Evolutionary conservation across 129 eudicot genomes (phyloP), one percentile per base, ranked within the genome.

Genomic region (Tanacetum coccineum): DNA sequence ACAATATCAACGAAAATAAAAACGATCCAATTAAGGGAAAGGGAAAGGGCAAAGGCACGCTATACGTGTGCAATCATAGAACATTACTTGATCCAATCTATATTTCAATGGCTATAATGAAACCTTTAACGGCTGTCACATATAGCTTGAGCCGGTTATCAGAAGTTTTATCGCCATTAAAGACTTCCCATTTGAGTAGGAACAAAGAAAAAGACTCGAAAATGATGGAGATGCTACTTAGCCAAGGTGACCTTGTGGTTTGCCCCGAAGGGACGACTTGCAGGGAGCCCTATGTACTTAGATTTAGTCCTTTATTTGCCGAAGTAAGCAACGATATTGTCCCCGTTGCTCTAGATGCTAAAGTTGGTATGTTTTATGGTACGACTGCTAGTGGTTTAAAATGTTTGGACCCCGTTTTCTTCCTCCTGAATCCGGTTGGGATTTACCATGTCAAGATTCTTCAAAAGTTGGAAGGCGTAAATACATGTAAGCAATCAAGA

Each of bases 231-330:
- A 62, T 12, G 56, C 48, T 84, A 62, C 77, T 81, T 25, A 51
- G 40, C 52, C 55, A 74, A 19, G 68, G 77, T 15, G 80, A 78
- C 26, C 75, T 84, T 55, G 86, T 75, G 26, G 58, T 84, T 36
- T 84, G 89, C 70, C 89, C 89, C 4, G 86, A 84, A 68, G 89
- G 89, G 50, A 84, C 89, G n/a, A 84, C 89, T 63, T 84, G 89
- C 47, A 67, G 89, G 71, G 89, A 84, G 26, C 83, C 86, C n/a
- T 84, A 60, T 61, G 36, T 81, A 12, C 72, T 84, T 1, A 42
- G 89, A 45, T 84, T 84, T 18, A 84, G 90, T 70, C 81, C 95
- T 15, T 72, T 87, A 67, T 87, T 87, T 59, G 77, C 90, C 0
- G 95, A 87, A 53, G 28, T 87, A 4, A 79, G 76, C 26, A 68